These are phyloP conservation scores for Talaromyces sp. DNA, from an alignment of 2,329 filamentous ascomycete species.

Conservation along the genomic window DNA sequence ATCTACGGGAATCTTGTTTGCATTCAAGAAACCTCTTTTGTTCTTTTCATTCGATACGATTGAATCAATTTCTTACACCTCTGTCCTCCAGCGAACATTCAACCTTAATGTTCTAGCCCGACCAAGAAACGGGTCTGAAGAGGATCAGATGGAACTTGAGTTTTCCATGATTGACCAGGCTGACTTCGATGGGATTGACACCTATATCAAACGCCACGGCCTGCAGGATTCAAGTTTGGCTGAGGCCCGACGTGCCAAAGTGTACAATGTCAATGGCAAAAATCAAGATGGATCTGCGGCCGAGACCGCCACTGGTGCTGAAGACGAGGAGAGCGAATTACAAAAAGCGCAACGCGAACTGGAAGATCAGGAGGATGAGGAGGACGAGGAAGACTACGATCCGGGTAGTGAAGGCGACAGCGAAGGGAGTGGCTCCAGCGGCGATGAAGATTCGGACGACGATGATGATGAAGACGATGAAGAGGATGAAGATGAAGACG, in stretches of 20 bases:
- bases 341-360: slow-evolving; percentile 60
- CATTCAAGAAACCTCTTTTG: slow-evolving; percentile 66
- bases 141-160: slow-evolving; percentile 60
- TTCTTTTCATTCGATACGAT: slow-evolving; percentile 65
- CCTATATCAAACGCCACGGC: slow-evolving; percentile 62
- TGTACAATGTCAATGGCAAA: slow-evolving; percentile 55
- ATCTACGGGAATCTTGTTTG: slow-evolving; percentile 63
- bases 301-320: slow-evolving; percentile 40
- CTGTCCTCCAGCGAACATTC: slow-evolving; percentile 66
- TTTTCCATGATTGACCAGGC: slow-evolving; percentile 68
- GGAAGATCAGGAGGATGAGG: slow-evolving; percentile 51
- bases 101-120: slow-evolving; percentile 61
- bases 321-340: slow-evolving; percentile 60
- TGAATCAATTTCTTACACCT: slow-evolving; percentile 64
- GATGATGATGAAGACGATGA: slow-evolving; percentile 41
- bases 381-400: slow-evolving; percentile 54
- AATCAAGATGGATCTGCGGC: slow-evolving; percentile 30
- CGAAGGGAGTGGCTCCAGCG: slow-evolving; percentile 50
- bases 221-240: slow-evolving; percentile 67
- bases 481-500: slow-evolving; percentile 26
- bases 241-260: slow-evolving; percentile 61
- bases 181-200: slow-evolving; percentile 64
- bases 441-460: slow-evolving; percentile 44
- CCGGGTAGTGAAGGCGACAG: slow-evolving; percentile 53
- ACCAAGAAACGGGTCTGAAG: slow-evolving; percentile 31